Percentiles rank a stretch among this genome's conserved stretches.
Conservation (phyloP, 73 alveolate genomes). For the Breviolum minutum region DNA sequence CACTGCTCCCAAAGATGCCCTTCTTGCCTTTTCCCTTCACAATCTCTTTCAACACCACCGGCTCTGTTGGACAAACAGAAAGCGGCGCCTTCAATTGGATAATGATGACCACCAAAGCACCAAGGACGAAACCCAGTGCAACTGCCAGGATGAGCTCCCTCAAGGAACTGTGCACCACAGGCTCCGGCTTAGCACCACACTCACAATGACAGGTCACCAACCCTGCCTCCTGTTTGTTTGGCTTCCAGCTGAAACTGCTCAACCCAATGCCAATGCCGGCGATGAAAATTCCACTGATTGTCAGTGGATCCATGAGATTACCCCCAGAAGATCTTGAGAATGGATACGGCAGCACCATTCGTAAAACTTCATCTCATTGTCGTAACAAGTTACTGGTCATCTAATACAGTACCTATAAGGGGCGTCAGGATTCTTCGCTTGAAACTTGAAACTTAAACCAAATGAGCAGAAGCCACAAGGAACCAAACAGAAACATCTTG, state of each 20-base stretch:
- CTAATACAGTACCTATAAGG: too few relatives aligned
- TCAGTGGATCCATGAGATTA: not conserved
- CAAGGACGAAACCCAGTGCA: not conserved
- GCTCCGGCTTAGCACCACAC: not conserved
- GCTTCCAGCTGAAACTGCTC: not conserved
- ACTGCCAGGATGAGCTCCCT: not conserved
- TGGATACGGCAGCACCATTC: not conserved
- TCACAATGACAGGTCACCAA: slow-evolving; percentile 7
- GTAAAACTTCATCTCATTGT: not conserved
- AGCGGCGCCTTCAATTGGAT: not conserved
- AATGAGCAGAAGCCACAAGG: too few relatives aligned
- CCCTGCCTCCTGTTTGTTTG: not conserved
- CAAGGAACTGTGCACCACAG: not conserved
- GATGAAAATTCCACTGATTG: not conserved
- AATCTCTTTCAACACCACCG: not conserved
- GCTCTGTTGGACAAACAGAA: too few relatives aligned
- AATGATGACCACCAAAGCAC: not conserved
- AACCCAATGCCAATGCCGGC: not conserved
- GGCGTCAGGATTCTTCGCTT: too few relatives aligned
- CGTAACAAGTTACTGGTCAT: slow-evolving; percentile 29
- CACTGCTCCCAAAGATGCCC: not conserved
- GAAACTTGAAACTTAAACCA: too few relatives aligned
- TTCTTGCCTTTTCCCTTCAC: not conserved
- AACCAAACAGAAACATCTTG: too few relatives aligned
- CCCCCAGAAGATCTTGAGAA: not conserved